phyloP scores from a whole-genome alignment of 106 monocot species.

The Amphibolis antarctica region DNA sequence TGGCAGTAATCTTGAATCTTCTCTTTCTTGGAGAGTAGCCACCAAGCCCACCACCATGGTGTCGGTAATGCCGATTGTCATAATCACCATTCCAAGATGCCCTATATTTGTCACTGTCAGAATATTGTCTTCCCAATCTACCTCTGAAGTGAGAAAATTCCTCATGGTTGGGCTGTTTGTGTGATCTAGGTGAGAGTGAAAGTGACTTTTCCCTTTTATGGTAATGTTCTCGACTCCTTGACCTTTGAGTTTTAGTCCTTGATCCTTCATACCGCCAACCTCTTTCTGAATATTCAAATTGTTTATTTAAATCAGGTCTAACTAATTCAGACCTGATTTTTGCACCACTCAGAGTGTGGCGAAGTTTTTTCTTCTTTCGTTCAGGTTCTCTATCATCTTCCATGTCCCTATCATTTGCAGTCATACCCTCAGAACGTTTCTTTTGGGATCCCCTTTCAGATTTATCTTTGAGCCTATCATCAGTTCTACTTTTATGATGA shows the following conservation, averaged over 20 bases:
- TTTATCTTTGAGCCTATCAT: constrained; percentile 7
- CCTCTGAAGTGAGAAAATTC: constrained; percentile 24
- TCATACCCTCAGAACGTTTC: constrained; percentile 20
- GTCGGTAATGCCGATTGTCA: constrained; percentile 30
- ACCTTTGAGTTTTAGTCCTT: constrained; percentile 50
- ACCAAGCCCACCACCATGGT: constrained; percentile 64
- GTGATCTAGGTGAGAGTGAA: constrained; percentile 45
- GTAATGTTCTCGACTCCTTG: constrained; percentile 47
- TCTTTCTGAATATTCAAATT: constrained; percentile 32
- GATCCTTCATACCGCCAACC: constrained; percentile 27
- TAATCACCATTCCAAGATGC: constrained; percentile 33
- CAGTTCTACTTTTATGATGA: constrained; percentile 27
- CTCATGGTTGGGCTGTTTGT: constrained; percentile 22
- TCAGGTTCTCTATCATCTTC: constrained; percentile 19
- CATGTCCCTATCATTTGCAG: constrained; percentile 26
- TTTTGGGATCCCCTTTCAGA: constrained; percentile 21
- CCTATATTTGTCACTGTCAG: constrained; percentile 36
- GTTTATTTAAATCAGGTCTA: constrained; percentile 25
- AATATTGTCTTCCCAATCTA: constrained; percentile 36
- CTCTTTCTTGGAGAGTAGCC: constrained; percentile 96
- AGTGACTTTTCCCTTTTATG: constrained; percentile 30
- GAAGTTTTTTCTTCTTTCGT: constrained; percentile 32
- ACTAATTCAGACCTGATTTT: constrained; percentile 27
- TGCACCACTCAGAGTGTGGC: constrained; percentile 17
- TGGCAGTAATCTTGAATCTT: constrained; percentile 37